Conservation (phyloP, 768 basidiomycete species). For the Xerocomellus dryophilus region DNA sequence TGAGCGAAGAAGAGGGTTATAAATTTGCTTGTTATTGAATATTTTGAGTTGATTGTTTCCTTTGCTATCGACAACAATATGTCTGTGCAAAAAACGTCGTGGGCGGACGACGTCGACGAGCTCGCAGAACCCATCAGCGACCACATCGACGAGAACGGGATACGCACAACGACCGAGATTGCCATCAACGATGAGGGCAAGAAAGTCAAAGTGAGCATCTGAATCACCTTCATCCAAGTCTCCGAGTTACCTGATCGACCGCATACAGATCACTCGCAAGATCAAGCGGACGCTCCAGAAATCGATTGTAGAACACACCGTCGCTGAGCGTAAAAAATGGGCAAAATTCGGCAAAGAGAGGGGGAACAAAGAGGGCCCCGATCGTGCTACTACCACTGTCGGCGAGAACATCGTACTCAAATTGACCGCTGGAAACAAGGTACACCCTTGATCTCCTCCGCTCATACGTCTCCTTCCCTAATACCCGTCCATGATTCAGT, state of each 20-base stretch:
- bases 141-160: slow-evolving; percentile 79
- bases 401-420: slow-evolving; percentile 70
- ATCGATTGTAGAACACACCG: slow-evolving; percentile 87
- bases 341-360: slow-evolving; percentile 90
- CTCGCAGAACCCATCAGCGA: slow-evolving; percentile 60
- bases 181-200: slow-evolving; percentile 88
- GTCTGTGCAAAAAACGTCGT: slow-evolving; percentile 60
- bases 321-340: slow-evolving; percentile 93
- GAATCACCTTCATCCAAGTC: not conserved
- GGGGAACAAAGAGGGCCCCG: slow-evolving; percentile 83
- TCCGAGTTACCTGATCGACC: not conserved
- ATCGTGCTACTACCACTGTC: slow-evolving; percentile 91
- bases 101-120: slow-evolving; percentile 87
- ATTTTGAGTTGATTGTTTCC: slow-evolving; percentile 17
- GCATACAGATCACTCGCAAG: slow-evolving; percentile 71
- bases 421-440: slow-evolving; percentile 62
- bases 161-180: slow-evolving; percentile 83
- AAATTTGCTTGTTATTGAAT: slow-evolving; percentile 10
- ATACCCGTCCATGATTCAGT: slow-evolving; percentile 32
- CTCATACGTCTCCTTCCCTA: not conserved
- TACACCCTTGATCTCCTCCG: slow-evolving; percentile 21
- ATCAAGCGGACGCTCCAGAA: slow-evolving; percentile 87
- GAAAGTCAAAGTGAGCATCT: slow-evolving; percentile 74
- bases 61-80: slow-evolving; percentile 12
- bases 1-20: not conserved